Evolutionary conservation across 164 flowering plant genomes (phyloP), one percentile per base, ranked within the genome.

Genomic region (Macadamia tetraphylla): DNA sequence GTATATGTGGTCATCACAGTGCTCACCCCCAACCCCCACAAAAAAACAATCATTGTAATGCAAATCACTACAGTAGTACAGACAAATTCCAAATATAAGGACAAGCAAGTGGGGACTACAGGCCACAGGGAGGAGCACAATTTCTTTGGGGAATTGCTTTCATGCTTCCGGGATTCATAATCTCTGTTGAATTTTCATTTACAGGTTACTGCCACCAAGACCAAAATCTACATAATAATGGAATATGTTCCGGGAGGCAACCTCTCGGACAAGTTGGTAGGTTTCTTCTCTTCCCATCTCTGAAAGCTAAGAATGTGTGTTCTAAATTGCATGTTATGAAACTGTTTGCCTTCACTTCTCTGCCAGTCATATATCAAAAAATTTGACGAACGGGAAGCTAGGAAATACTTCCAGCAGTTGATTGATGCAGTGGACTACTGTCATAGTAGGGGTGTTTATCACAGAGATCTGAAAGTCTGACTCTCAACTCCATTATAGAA

Each of bases 361-460:
- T 55, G 56, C 9, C 80, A 88, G 91, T 73, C 84, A 6, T 85
- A 84, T 66, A 70, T 69, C 29, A 77, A 79, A 70, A 83, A 66
- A 70, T 67, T 90, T 46, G 63, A 62, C 53, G 98, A 93, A 77
- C 30, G 56, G 1, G 93, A 87, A 59, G 98, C 94, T 42, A 84
- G 97, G 70, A 86, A 84, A 66, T 75, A 82, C 60, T 90, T 93
- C 74, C 98, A 93, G 70, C 97, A 93, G 67, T 78, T 93, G 73
- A 88, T 89, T 63, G 91, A 88, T 77, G 92, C 90, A 3, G 84
- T 93, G 43, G 94, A 87, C 64, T 87, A 93, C 46, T 93, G 94
- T 79, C 98, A 93, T 76, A 68, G 81, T 66, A 83, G 79, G 79
- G 94, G 95, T 40, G 97, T 93, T 57, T 91, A 83, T 73, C 98